Conservation (phyloP, 306 rosid species). For the Prunus armeniaca region DNA sequence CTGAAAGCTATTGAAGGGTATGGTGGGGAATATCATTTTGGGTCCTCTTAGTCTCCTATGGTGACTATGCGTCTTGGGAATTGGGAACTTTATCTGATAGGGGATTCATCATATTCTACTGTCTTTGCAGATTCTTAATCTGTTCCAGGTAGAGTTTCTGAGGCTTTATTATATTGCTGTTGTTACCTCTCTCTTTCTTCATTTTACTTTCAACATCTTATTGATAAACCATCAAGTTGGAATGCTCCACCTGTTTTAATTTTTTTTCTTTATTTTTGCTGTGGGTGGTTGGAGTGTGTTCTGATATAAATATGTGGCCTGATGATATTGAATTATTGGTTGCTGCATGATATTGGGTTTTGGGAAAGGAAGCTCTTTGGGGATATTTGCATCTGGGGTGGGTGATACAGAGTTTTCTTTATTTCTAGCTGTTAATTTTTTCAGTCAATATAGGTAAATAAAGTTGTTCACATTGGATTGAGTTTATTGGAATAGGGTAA, state of each 20-base stretch:
- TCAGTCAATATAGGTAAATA: slow-evolving; percentile 5
- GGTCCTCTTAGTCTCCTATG: slow-evolving; percentile 22
- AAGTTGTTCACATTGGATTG: slow-evolving; percentile 1
- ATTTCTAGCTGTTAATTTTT: slow-evolving; percentile 10
- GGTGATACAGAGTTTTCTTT: slow-evolving; percentile 17
- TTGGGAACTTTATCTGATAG: slow-evolving; percentile 46
- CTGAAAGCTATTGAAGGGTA: slow-evolving; percentile 20
- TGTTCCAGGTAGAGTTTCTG: slow-evolving; percentile 46
- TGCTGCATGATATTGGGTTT: slow-evolving; percentile 17
- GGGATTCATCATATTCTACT: slow-evolving; percentile 42
- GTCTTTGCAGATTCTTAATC: slow-evolving; percentile 33
- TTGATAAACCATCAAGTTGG: slow-evolving; percentile 14
- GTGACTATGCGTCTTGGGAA: slow-evolving; percentile 47
- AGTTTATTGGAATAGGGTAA: slow-evolving; percentile 3
- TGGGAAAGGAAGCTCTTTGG: slow-evolving; percentile 17
- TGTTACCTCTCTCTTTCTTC: slow-evolving; percentile 7
- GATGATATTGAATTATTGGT: slow-evolving; percentile 23
- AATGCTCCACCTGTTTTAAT: slow-evolving; percentile 24
- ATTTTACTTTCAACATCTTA: neutral
- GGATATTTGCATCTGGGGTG: slow-evolving; percentile 16
- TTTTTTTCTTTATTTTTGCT: slow-evolving; percentile 23
- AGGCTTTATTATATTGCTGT: slow-evolving; percentile 14
- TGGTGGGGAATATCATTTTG: slow-evolving; percentile 27
- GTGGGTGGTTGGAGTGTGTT: slow-evolving; percentile 27
- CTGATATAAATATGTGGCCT: neutral